These are phyloP conservation scores for Suhomyces tanzawaensis DNA, from an alignment of 805 yeast species.

Conservation along the genomic window DNA sequence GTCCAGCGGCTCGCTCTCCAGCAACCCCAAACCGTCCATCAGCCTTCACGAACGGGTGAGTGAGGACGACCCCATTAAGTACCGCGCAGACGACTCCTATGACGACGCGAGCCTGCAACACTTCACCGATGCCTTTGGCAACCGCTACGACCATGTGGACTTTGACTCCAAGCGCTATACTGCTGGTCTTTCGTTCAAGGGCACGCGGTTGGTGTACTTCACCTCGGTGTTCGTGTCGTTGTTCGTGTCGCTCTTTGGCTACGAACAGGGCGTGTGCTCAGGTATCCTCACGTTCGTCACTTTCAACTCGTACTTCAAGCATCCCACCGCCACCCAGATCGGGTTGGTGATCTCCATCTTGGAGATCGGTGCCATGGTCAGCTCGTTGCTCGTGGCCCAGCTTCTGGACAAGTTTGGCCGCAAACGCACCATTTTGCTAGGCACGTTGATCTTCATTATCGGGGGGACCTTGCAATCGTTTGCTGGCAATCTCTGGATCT, in stretches of 20 bases:
- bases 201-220: constrained; percentile 39
- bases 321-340: constrained; percentile 71
- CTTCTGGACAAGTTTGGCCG: constrained; percentile 80
- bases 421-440: constrained; percentile 72
- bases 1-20: constrained; percentile 1
- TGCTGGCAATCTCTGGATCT: constrained; percentile 49
- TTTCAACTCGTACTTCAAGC: constrained; percentile 64
- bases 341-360: constrained; percentile 88
- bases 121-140: constrained; percentile 30
- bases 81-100: not conserved
- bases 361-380: constrained; percentile 82
- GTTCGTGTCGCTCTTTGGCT: constrained; percentile 40
- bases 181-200: constrained; percentile 32
- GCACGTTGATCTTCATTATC: constrained; percentile 71
- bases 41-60: constrained; percentile 1
- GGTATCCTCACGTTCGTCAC: constrained; percentile 76
- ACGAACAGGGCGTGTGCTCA: constrained; percentile 79
- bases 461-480: constrained; percentile 77
- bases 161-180: constrained; percentile 36
- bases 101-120: not conserved
- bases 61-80: constrained; percentile 1
- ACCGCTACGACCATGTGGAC: constrained; percentile 34
- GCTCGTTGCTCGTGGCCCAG: constrained; percentile 75
- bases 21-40: constrained; percentile 3
- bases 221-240: constrained; percentile 45